Conservation (phyloP, 139 green algal species). For the Desmodesmus armatus region DNA sequence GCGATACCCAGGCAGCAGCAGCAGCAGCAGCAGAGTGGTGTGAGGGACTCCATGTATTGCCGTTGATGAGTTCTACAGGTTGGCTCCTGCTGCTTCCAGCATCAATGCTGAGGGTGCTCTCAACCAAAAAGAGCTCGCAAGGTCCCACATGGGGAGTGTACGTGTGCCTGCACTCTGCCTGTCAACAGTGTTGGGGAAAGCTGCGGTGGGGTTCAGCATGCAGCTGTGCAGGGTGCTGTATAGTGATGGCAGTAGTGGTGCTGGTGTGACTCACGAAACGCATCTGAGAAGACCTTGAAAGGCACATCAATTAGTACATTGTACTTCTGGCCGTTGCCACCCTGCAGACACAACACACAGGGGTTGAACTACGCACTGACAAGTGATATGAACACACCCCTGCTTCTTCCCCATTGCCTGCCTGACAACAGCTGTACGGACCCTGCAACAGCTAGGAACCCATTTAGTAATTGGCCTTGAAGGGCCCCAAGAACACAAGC, state of each 20-base stretch:
- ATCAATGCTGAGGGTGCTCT: no score
- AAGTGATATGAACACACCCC: background rate
- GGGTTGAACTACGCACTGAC: background rate
- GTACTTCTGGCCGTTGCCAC: background rate
- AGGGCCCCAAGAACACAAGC: background rate
- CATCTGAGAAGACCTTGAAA: slow-evolving; percentile 72
- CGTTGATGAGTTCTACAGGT: background rate
- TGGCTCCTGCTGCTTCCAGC: no score
- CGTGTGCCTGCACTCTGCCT: no score
- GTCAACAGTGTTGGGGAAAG: no score
- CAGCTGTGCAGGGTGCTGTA: background rate
- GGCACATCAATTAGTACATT: slow-evolving; percentile 85
- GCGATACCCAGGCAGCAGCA: background rate
- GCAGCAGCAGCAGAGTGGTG: no score
- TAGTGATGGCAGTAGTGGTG: background rate
- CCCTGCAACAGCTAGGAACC: background rate
- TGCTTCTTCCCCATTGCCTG: no score
- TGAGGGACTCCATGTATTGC: no score
- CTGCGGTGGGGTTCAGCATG: no score
- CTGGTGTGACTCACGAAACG: slow-evolving; percentile 65
- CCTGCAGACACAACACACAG: slow-evolving; percentile 12
- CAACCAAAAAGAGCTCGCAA: no score
- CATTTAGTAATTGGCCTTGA: background rate
- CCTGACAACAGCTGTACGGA: no score
- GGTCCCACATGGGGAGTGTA: no score